Evolutionary conservation across 2,329 filamentous ascomycete genomes (phyloP), one percentile per base, ranked within the genome.

Genomic region (Cladophialophora chaetospira): DNA sequence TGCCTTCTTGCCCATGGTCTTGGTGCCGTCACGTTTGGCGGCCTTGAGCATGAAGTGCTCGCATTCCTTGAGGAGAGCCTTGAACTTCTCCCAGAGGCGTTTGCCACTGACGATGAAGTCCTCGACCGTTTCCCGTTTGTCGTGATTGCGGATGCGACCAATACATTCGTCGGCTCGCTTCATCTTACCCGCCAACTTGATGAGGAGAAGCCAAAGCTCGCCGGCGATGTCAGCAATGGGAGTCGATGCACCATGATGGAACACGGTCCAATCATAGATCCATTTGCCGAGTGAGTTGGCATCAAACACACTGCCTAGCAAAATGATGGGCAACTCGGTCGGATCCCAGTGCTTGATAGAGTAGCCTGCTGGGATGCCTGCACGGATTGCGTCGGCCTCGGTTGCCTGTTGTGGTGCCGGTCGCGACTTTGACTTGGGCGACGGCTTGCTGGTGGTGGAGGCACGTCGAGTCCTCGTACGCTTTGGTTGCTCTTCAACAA

Each of bases 181-280:
- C 73, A 97, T 84, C 78, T 97, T 97, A 71, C 91, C 91, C 11
- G 91, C 88, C 43, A 97, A 81, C 74, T 97, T 89, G 72, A 97
- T 97, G 57, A 97, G 83, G 46, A 97, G 82, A 21, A 97, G 82
- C 94, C 94, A 99, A 53, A 99, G 81, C 69, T 97, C 92, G 65
- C 93, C 94, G 2, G 94, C 92, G 74, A 96, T 87, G 64, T 97
- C 91, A 51, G 91, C 85, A 69, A 97, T 89, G 48, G 91, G 89
- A 9, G 88, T 91, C 36, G 84, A 83, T 11, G 91, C 84, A 33
- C 90, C 90, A 65, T 95, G 87, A 71, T 88, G 87, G 77, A 90
- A 96, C 63, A 97, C 90, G 15, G 94, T 97, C 94, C 94, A 99
- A 80, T 97, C 94, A 75, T 96, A 99, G 70, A 99, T 95, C 94